Conservation (phyloP, 78 protist genomes). For the Bodo saltans region DNA sequence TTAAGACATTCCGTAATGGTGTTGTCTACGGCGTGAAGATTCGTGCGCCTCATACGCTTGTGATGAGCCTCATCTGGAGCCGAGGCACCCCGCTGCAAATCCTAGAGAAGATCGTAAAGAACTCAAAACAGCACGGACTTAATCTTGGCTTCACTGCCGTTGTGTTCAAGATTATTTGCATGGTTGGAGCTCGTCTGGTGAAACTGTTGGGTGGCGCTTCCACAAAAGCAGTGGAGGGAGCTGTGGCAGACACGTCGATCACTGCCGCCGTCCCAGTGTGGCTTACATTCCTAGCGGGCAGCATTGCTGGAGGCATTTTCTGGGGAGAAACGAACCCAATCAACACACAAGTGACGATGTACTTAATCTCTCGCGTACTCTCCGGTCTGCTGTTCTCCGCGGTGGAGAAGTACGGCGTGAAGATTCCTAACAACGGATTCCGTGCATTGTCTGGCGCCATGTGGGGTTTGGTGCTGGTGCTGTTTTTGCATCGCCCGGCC, state of each 20-base stretch:
- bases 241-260: no score
- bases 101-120: not conserved
- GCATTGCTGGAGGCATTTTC: not conserved
- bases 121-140: not conserved
- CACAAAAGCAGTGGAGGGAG: no score
- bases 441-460: not conserved
- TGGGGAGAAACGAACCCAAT: slow-evolving; percentile 9
- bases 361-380: not conserved
- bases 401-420: not conserved
- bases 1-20: slow-evolving; percentile 16
- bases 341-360: slow-evolving; percentile 2
- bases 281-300: not conserved
- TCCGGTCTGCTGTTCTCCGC: not conserved
- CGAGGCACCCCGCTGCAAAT: not conserved
- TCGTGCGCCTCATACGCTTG: not conserved
- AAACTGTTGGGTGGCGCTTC: not conserved
- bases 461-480: slow-evolving; percentile 8
- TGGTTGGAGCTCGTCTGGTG: not conserved
- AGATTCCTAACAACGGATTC: not conserved
- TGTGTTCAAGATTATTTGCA: slow-evolving; percentile 3
- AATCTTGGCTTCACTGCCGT: slow-evolving; percentile 7
- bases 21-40: not conserved
- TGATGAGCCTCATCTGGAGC: slow-evolving; percentile 5
- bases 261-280: no score
- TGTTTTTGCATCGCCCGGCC: slow-evolving; percentile 18